These are phyloP conservation scores for Ophiostoma perfectum DNA, from an alignment of 2,329 filamentous ascomycete genomes.

Conservation along the genomic window DNA sequence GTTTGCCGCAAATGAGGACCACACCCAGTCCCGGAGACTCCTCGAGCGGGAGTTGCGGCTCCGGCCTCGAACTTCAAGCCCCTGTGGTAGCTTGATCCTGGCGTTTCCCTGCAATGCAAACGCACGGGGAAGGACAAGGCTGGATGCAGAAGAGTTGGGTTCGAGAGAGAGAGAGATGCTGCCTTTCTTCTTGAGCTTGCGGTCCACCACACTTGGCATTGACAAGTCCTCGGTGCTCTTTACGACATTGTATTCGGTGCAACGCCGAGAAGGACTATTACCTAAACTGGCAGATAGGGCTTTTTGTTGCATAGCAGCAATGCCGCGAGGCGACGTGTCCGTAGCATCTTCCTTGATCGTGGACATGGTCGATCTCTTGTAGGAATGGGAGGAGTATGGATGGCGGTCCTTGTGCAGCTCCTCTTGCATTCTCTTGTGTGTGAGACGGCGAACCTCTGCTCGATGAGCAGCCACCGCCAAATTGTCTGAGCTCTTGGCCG, in stretches of 20 bases:
- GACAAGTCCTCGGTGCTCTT: not conserved
- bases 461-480: constrained; percentile 44
- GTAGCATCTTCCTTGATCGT: constrained; percentile 26
- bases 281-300: too few species aligned
- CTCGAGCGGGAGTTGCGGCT: not conserved
- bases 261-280: not conserved
- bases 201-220: not conserved
- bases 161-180: not conserved
- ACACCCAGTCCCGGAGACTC: constrained; percentile 13
- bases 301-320: not conserved
- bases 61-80: not conserved
- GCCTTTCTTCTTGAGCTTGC: not conserved
- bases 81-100: constrained; percentile 7
- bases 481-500: constrained; percentile 45
- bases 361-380: constrained; percentile 24
- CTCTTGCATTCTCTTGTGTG: constrained; percentile 53
- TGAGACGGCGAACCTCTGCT: constrained; percentile 51
- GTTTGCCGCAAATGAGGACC: constrained; percentile 9
- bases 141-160: not conserved
- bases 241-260: constrained; percentile 4
- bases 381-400: constrained; percentile 16
- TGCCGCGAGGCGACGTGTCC: constrained; percentile 13
- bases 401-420: constrained; percentile 47
- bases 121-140: not conserved
- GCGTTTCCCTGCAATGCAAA: constrained; percentile 1